Evolutionary conservation across 495 filamentous ascomycete genomes (phyloP).

Genomic region (Bacidia gigantensis): DNA sequence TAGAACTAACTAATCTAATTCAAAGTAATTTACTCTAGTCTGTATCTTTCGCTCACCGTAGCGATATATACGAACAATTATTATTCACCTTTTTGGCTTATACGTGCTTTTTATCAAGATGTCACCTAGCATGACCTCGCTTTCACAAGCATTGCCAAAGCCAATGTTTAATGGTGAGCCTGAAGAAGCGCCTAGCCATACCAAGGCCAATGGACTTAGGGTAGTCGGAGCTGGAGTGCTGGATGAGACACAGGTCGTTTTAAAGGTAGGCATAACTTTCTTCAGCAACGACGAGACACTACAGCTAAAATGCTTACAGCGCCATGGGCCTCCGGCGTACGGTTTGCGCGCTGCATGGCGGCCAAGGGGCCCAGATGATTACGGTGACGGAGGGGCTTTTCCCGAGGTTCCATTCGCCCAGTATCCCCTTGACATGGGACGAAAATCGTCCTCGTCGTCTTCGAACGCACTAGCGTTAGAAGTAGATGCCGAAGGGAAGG

Average conservation of each 20-base stretch:
- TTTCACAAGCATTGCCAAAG: slow-evolving; percentile 73
- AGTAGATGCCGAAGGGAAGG: slow-evolving; percentile 79
- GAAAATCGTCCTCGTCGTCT: slow-evolving; percentile 49
- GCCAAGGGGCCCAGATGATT: slow-evolving; percentile 74
- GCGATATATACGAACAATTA: too few species aligned
- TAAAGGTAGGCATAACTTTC: slow-evolving; percentile 43
- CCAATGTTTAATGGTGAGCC: slow-evolving; percentile 79
- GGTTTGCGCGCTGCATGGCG: slow-evolving; percentile 77
- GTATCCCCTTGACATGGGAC: slow-evolving; percentile 90
- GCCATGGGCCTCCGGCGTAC: slow-evolving; percentile 75
- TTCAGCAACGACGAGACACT: not conserved
- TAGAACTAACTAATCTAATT: too few species aligned
- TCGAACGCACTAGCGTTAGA: slow-evolving; percentile 86
- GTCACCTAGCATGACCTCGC: too few species aligned
- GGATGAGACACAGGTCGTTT: slow-evolving; percentile 74
- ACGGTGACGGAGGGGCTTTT: slow-evolving; percentile 91
- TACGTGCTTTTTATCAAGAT: too few species aligned
- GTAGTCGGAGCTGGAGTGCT: slow-evolving; percentile 64
- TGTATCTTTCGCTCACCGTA: too few species aligned
- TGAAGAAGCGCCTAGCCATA: slow-evolving; percentile 60
- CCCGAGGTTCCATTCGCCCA: slow-evolving; percentile 89
- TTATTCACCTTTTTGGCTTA: too few species aligned
- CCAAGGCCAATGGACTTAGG: slow-evolving; percentile 62
- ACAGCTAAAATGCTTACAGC: slow-evolving; percentile 31
- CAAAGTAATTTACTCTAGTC: too few species aligned